A percentile compares a stretch with the other conserved stretches of the same genome.
These are phyloP conservation scores for Aspergillus clavatus DNA, from an alignment of 2,329 filamentous ascomycete genomes.

Conservation along the genomic window DNA sequence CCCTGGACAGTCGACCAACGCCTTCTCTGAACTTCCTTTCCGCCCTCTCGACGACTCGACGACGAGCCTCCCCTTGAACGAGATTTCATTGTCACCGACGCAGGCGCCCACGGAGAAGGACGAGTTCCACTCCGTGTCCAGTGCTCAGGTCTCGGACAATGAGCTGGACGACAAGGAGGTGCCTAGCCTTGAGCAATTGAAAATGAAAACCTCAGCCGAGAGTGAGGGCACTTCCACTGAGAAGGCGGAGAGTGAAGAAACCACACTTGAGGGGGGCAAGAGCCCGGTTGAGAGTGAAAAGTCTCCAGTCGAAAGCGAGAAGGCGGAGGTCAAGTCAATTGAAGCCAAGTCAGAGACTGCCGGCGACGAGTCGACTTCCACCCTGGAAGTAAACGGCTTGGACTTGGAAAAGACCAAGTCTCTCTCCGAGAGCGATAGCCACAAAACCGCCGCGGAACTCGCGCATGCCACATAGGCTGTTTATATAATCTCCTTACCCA, in stretches of 20 bases:
- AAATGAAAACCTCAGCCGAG: not conserved
- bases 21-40: conserved; percentile 15
- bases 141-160: conserved; percentile 29
- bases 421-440: not conserved
- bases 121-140: conserved; percentile 40
- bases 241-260: too few species aligned
- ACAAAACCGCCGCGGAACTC: not conserved
- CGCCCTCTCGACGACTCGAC: conserved; percentile 8
- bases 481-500: not conserved
- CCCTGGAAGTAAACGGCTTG: not conserved
- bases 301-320: conserved; percentile 1
- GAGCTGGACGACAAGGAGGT: conserved; percentile 5
- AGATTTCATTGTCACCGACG: conserved; percentile 12
- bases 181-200: not conserved
- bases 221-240: too few species aligned
- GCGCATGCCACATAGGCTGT: not conserved
- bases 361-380: not conserved
- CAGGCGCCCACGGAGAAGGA: conserved; percentile 28
- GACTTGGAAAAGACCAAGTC: not conserved
- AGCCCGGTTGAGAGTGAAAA: too few species aligned
- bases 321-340: not conserved
- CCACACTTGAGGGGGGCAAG: too few species aligned
- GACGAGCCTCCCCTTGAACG: conserved; percentile 9
- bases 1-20: conserved; percentile 19
- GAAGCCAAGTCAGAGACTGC: not conserved